Base-by-base conservation (phyloP, 2,329 filamentous ascomycete species). In the Neodidymelliopsis sp. region DNA sequence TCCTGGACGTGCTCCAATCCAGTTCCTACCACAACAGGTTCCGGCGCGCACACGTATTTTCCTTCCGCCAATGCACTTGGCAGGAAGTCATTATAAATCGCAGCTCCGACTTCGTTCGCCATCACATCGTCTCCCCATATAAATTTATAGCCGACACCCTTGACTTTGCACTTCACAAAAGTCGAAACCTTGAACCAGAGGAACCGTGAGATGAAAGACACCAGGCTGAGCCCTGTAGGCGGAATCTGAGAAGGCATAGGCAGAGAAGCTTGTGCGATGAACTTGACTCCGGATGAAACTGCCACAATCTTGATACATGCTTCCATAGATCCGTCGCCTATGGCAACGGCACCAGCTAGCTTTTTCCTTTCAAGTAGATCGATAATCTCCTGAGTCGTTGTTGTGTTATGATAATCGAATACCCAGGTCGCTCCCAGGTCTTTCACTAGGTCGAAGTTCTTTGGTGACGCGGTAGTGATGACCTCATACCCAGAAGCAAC, bases 391-490 rank as follows among this genome's bases (percentile, higher is more conserved):
- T 65, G 53, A 19, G 70, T 62, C 3, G 47, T 31, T 9, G 70
- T 71, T 0, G 74, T 65, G 20, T 71, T 70, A 20, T 70, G 69
- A 68, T 83, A 83, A 62, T 83, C 78, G 58, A 81, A 80, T 2
- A 71, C 74, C 38, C 68, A 63, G 35, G 66, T 69, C 1, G 79
- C 79, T 10, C 81, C 81, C 8, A 79, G 66, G 1, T 53, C 58
- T 43, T 74, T 74, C 4, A 78, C 69, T 15, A 79, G 73, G 3
- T 74, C 67, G 56, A 76, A 77, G 59, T 81, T 81, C 27, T 67
- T 70, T 2, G 75, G 71, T 0, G 76, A 79, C 45, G 73, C 73
- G 5, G 76, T 79, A 2, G 75, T 67, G 37, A 79, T 63, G 22
- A 81, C 77, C 18, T 72, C 57, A 49, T 68, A 70, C 16, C 74